Evolutionary conservation across 768 basidiomycete species (phyloP), one percentile per base, ranked within the genome.

Genomic region (button mushroom (Agaricus bisporus)): DNA sequence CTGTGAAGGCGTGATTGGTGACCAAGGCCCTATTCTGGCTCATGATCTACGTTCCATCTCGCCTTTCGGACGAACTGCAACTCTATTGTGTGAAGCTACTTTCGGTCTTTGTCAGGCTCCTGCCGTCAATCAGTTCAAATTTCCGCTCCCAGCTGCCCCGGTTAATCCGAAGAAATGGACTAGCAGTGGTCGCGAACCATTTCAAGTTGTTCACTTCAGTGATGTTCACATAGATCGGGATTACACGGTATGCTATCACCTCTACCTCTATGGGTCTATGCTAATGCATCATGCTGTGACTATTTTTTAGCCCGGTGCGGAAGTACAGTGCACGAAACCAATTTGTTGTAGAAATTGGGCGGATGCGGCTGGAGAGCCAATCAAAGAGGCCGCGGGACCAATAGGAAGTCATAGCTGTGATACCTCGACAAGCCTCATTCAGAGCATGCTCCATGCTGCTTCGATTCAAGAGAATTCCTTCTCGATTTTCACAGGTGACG

Each of bases 401-500:
- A 66, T 75, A 44, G 80, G 79, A 37, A 73, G 72, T 48, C 66
- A 63, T 28, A 66, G 74, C 41, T 85, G 83, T 58, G 83, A 85
- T 59, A 72, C 78, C 0, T 77, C 82, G 2, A 64, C 70, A 0
- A 60, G 62, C 1, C 67, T 85, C 26, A 74, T 74, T 0, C 70
- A 77, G 15, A 78, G 75, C 37, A 75, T 82, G 76, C 66, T 83
- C 3, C 60, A 65, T 11, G 72, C 73, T 14, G 70, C 78, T 10
- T 65, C 75, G 36, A 49, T 61, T 5, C 59, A 68, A 38, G 65
- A 68, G 15, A 71, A 70, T 14, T 62, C 64, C 8, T 83, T 82
- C 61, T 73, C 78, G 4, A 75, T 86, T 32, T 85, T 84, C 59
- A 86, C 83, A 2, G 84, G 83, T 5, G 83, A 85, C 60, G 78